Base-by-base conservation (phyloP, 352 stramenopile species). In the Phytophthora pluvialis region DNA sequence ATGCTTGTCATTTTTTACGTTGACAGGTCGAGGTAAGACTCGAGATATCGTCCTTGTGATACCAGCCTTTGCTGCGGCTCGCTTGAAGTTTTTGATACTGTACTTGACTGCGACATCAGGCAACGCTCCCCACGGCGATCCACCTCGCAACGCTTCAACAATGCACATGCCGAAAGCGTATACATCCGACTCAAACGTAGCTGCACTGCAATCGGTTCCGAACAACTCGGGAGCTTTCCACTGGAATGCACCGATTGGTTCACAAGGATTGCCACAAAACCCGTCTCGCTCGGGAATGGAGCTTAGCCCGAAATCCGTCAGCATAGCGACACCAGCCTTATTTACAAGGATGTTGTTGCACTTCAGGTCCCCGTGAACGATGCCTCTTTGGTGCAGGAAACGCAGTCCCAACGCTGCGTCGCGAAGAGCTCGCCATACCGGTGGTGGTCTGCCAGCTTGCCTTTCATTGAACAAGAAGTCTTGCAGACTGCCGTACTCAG, bases 121-220 rank as follows among this genome's bases (percentile, higher is more conserved):
- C 13, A 70, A 36, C 36, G 12, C 12, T 16, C 49, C 62, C 67
- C 67, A 77, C 2, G 72, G 72, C 12, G 26, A 39, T 10, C 72
- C 60, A 28, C 68, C 49, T 7, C 59, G 60, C 13, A 80, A 57
- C 18, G 72, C 72, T 36, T 80, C 68, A 15, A 69, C 35, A 33
- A 80, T 60, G 46, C 69, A 80, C 65, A 75, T 73, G 13, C 63
- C 74, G 12, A 82, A 60, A 4, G 71, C 56, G 31, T 80, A 78
- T 2, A 78, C 46, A 15, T 76, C 71, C 5, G 73, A 72, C 29
- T 65, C 64, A 16, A 58, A 36, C 6, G 70, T 70, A 35, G 56
- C 25, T 12, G 26, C 10, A 21, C 60, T 74, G 18, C 73, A 67
- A 16, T 65, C 39, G 11, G 33, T 13, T 9, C 42, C 49, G 13